These are phyloP conservation scores for Pyrenophora graminea DNA, from an alignment of 2,329 filamentous ascomycete genomes.

Conservation along the genomic window DNA sequence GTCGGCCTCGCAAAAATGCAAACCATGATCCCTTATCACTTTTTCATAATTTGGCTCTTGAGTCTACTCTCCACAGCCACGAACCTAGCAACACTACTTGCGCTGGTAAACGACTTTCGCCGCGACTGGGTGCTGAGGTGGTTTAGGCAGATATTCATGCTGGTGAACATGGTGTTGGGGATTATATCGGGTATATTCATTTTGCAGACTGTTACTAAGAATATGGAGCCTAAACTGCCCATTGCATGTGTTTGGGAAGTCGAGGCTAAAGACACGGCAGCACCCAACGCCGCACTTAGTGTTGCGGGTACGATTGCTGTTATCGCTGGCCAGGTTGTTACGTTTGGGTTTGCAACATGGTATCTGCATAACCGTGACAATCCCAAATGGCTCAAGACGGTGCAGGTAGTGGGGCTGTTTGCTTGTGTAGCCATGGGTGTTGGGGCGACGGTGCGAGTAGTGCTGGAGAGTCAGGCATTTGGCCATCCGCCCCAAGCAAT, in stretches of 20 bases:
- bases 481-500: constrained; percentile 54
- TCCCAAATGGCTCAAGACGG: constrained; percentile 57
- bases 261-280: constrained; percentile 42
- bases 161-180: constrained; percentile 65
- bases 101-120: constrained; percentile 67
- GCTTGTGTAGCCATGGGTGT: constrained; percentile 60
- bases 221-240: constrained; percentile 59
- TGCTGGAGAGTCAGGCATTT: constrained; percentile 65
- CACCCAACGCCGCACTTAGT: constrained; percentile 52
- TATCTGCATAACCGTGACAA: constrained; percentile 64
- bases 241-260: constrained; percentile 65
- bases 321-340: constrained; percentile 61
- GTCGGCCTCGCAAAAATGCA: constrained; percentile 65
- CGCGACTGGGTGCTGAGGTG: constrained; percentile 69
- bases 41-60: constrained; percentile 73
- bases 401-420: constrained; percentile 59
- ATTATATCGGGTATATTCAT: constrained; percentile 62
- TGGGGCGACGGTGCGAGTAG: constrained; percentile 62
- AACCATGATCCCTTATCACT: constrained; percentile 67
- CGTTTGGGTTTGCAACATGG: constrained; percentile 66
- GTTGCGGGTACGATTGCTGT: constrained; percentile 65
- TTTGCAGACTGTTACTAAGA: constrained; percentile 58
- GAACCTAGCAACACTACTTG: constrained; percentile 67
- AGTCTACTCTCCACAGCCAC: constrained; percentile 67
- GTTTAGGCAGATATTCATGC: constrained; percentile 68